Conservation (phyloP, 441 rosid species). For the Cnidoscolus chayamansa region DNA sequence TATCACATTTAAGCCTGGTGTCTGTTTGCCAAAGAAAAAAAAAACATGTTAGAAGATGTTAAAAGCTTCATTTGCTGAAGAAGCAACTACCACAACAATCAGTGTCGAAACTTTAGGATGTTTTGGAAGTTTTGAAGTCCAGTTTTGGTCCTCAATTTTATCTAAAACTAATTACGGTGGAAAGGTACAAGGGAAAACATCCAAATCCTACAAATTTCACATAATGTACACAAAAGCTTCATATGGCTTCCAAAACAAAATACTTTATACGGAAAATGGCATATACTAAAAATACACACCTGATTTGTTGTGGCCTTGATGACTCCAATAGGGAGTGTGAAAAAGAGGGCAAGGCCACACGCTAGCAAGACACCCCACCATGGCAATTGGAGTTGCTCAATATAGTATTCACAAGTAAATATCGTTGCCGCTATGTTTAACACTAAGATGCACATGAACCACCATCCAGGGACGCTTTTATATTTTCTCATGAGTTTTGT, state of each 20-base stretch:
- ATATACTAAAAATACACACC: constrained; percentile 42
- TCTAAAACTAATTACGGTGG: no score
- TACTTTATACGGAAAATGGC: background rate
- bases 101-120: background rate
- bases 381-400: constrained; percentile 71
- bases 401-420: constrained; percentile 72
- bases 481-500: constrained; percentile 68
- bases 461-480: constrained; percentile 79
- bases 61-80: background rate
- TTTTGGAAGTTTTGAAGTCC: no score
- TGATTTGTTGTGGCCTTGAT: constrained; percentile 92
- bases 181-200: no score
- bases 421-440: constrained; percentile 52
- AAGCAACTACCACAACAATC: background rate
- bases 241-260: background rate
- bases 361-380: constrained; percentile 97
- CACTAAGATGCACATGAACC: constrained; percentile 73
- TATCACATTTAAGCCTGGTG: constrained; percentile 74
- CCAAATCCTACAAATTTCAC: background rate
- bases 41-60: constrained; percentile 1
- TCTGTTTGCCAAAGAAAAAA: constrained; percentile 32
- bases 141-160: background rate
- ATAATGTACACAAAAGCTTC: background rate
- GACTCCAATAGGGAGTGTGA: constrained; percentile 87
- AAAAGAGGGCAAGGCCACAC: constrained; percentile 60